Percentiles rank a stretch among this genome's conserved stretches.
Evolutionary conservation across 2,329 filamentous ascomycete species (phyloP).

Genomic region (Beauveria pseudobassiana): DNA sequence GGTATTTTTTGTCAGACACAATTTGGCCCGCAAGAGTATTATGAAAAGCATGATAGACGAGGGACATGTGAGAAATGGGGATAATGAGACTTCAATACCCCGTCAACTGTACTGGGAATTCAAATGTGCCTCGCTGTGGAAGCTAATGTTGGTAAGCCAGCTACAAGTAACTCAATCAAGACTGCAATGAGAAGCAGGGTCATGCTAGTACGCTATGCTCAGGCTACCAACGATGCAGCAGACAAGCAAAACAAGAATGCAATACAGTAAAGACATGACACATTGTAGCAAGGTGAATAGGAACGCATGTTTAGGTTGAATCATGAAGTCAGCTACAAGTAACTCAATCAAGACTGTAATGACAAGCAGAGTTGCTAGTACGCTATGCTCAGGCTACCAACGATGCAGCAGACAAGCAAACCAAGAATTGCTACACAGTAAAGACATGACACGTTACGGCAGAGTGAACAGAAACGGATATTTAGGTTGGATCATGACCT

Average conservation of each 20-base stretch:
- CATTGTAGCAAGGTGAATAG: neutral
- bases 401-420: neutral
- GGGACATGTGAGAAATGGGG: neutral
- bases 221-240: no score
- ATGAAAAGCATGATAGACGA: neutral
- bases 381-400: no score
- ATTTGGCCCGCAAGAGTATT: neutral
- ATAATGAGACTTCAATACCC: neutral
- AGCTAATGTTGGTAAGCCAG: no score
- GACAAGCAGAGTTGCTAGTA: no score
- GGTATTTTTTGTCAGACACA: neutral
- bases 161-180: no score
- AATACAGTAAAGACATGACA: neutral
- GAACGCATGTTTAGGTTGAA: slow-evolving; percentile 15
- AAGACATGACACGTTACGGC: neutral
- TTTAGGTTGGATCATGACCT: slow-evolving; percentile 29
- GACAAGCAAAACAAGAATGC: neutral
- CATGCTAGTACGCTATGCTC: no score
- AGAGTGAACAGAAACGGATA: neutral
- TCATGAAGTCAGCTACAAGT: slow-evolving; percentile 19
- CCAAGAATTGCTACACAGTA: neutral
- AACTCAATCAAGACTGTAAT: no score
- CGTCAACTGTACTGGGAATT: no score
- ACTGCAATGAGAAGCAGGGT: no score
- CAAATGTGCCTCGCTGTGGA: no score